phyloP scores from a whole-genome alignment of 257 asterid genomes.

The Jacaranda copaia region DNA sequence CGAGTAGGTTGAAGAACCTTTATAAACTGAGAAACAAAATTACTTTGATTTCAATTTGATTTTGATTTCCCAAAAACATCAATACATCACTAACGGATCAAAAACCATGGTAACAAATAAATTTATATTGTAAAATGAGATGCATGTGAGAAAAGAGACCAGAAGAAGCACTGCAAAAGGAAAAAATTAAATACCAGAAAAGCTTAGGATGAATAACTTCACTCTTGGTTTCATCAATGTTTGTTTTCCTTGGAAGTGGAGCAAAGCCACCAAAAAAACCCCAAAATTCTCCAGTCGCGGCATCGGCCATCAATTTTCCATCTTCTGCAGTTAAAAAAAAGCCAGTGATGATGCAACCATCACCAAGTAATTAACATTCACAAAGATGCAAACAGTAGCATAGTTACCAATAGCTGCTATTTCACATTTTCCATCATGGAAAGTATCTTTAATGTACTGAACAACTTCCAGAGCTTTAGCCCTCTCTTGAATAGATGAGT shows the following conservation, averaged over 20 bases:
- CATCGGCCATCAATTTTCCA: constrained; percentile 84
- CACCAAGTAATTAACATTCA: constrained; percentile 18
- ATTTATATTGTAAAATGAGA: constrained; percentile 27
- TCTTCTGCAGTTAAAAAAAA: constrained; percentile 65
- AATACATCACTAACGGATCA: not conserved
- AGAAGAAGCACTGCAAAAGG: constrained; percentile 18
- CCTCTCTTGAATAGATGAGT: constrained; percentile 82
- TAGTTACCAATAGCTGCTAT: constrained; percentile 77
- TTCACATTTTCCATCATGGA: constrained; percentile 82
- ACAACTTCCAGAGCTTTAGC: constrained; percentile 95
- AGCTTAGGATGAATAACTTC: constrained; percentile 48
- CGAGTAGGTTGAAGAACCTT: not conserved
- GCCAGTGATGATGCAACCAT: constrained; percentile 21
- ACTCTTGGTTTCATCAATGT: constrained; percentile 36
- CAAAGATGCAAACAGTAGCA: constrained; percentile 29
- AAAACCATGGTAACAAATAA: not conserved
- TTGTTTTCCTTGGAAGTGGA: constrained; percentile 77
- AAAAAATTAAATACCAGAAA: constrained; percentile 62
- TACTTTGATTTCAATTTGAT: not conserved
- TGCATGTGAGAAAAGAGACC: constrained; percentile 37
- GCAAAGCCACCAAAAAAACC: constrained; percentile 92
- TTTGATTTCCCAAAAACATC: constrained; percentile 6
- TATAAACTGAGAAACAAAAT: constrained; percentile 1
- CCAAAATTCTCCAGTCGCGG: constrained; percentile 93
- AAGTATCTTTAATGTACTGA: constrained; percentile 81